A percentile compares a stretch with the other conserved stretches of the same genome.
Evolutionary conservation across 1,284 basidiomycete species (phyloP).

Genomic region (Sporisorium iseilematis-ciliati): DNA sequence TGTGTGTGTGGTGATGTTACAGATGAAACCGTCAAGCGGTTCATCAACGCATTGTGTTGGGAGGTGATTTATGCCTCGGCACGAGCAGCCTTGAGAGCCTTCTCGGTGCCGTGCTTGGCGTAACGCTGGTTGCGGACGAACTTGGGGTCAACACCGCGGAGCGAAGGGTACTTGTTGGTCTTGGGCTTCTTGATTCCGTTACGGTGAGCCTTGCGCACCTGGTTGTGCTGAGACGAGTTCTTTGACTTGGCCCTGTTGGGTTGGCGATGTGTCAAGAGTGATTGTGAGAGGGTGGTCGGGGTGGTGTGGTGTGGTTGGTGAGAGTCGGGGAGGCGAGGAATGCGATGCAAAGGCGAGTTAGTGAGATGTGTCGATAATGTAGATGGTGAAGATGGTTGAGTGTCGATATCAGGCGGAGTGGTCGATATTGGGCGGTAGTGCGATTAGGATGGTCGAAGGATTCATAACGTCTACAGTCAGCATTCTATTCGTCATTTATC

Average conservation of each 20-base stretch:
- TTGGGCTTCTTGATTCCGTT: conserved; percentile 77
- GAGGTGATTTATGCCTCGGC: conserved; percentile 45
- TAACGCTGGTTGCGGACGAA: conserved; percentile 87
- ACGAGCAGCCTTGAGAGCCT: conserved; percentile 69
- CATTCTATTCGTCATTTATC: background rate
- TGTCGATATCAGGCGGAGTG: background rate
- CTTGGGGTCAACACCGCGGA: conserved; percentile 92
- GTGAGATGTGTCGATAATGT: background rate
- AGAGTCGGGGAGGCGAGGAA: background rate
- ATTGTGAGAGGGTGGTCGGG: background rate
- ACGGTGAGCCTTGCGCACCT: conserved; percentile 89
- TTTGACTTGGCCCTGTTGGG: conserved; percentile 65
- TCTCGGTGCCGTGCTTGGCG: conserved; percentile 82
- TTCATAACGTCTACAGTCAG: conserved; percentile 14
- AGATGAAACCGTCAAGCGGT: background rate
- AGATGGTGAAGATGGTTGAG: conserved; percentile 4
- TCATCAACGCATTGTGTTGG: conserved; percentile 2
- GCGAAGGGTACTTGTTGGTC: conserved; percentile 81
- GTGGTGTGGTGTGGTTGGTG: background rate
- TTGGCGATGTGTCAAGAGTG: no score
- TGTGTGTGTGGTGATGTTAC: conserved; percentile 33
- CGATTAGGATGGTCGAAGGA: background rate
- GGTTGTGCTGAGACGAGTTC: conserved; percentile 68
- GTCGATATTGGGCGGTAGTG: background rate
- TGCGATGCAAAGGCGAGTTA: background rate